Percentiles rank a stretch among this genome's conserved stretches.
phyloP scores from a whole-genome alignment of 441 rosid genomes.

The Gossypium schwendimanii region DNA sequence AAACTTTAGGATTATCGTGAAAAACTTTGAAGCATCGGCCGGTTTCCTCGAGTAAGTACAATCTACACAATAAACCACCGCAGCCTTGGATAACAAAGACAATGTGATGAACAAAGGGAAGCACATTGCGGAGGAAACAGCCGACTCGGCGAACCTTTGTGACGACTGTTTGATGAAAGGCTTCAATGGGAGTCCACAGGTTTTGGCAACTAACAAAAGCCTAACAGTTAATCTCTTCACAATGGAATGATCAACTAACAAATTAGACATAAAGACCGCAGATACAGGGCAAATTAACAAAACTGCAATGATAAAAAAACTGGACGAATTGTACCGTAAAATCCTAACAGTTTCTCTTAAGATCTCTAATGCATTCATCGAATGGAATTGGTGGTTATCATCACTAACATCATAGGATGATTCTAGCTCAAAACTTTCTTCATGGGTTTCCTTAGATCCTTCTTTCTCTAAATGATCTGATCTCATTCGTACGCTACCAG shows the following conservation, averaged over 20 bases:
- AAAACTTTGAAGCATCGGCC: slow-evolving; percentile 45
- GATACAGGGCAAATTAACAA: slow-evolving; percentile 77
- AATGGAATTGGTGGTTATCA: slow-evolving; percentile 31
- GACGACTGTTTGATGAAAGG: slow-evolving; percentile 60
- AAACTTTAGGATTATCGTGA: slow-evolving; percentile 35
- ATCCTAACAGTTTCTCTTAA: slow-evolving; percentile 78
- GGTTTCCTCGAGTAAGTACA: slow-evolving; percentile 56
- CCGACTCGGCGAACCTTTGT: slow-evolving; percentile 60
- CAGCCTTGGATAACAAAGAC: slow-evolving; percentile 57
- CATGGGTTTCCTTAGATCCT: slow-evolving; percentile 31
- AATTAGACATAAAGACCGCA: slow-evolving; percentile 55
- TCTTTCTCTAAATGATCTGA: slow-evolving; percentile 24
- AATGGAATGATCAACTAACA: slow-evolving; percentile 58
- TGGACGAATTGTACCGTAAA: slow-evolving; percentile 55
- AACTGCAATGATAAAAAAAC: slow-evolving; percentile 54
- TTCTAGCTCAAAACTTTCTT: slow-evolving; percentile 33
- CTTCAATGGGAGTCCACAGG: slow-evolving; percentile 62
- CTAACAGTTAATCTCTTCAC: slow-evolving; percentile 50
- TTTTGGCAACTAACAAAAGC: slow-evolving; percentile 59
- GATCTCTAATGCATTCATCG: slow-evolving; percentile 79
- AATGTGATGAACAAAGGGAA: slow-evolving; percentile 66
- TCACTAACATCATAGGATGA: slow-evolving; percentile 17
- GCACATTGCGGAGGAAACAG: slow-evolving; percentile 57
- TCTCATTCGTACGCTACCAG: slow-evolving; percentile 21
- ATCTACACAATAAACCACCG: slow-evolving; percentile 70